Conservation (phyloP, 2,329 filamentous ascomycete genomes). For the Tolypocladium endophyticum region DNA sequence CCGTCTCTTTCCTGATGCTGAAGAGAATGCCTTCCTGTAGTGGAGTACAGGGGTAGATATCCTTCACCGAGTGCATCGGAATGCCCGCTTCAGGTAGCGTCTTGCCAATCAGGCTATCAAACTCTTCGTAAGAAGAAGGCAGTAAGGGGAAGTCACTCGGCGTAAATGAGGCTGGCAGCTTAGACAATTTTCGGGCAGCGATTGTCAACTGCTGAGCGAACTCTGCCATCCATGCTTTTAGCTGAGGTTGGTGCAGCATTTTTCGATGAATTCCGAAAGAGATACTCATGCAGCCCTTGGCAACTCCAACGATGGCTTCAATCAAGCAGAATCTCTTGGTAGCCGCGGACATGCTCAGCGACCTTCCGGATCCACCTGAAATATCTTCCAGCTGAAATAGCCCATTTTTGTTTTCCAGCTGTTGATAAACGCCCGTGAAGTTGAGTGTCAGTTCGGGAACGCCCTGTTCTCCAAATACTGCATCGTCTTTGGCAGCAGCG, state of each 20-base stretch:
- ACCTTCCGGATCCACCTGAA: not conserved
- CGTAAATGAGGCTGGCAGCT: not conserved
- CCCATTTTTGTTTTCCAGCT: not conserved
- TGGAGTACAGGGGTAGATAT: not conserved
- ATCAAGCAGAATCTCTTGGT: not conserved
- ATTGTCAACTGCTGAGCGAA: not conserved
- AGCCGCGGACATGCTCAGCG: no score
- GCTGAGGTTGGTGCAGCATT: not conserved
- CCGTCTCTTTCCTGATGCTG: not conserved
- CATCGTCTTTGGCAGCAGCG: not conserved
- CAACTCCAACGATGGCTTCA: not conserved
- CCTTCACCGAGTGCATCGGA: not conserved
- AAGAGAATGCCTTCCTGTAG: not conserved
- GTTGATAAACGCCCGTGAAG: not conserved
- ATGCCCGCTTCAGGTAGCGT: not conserved
- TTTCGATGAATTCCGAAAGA: not conserved
- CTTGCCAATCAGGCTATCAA: not conserved
- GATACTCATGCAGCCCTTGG: not conserved
- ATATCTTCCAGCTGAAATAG: not conserved
- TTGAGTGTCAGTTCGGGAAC: not conserved
- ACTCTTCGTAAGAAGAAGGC: not conserved
- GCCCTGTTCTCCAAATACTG: not conserved
- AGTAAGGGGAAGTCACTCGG: not conserved
- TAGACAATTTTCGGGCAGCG: not conserved
- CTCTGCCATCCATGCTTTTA: not conserved